phyloP scores from a whole-genome alignment of 129 eudicot species.

The Lactuca saligna region DNA sequence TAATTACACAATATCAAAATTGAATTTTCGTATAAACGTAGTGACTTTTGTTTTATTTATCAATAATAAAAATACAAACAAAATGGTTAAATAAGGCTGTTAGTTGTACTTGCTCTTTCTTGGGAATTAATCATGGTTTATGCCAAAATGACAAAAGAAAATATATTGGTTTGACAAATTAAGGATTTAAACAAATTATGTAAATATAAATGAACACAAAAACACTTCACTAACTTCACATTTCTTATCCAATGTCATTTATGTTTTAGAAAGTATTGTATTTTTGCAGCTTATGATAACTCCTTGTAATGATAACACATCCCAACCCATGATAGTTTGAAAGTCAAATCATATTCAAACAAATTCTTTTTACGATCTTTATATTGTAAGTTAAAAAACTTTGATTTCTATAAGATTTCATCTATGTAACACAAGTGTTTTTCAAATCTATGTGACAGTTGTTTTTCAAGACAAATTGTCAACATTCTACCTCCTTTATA shows the following conservation, averaged over 20 bases:
- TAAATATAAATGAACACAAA: not conserved
- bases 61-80: not conserved
- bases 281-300: not conserved
- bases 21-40: too few species aligned
- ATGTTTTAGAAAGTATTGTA: not conserved
- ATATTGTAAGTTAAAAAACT: not conserved
- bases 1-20: too few species aligned
- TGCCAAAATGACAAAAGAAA: not conserved
- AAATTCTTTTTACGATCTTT: not conserved
- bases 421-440: too few species aligned
- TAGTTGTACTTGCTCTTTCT: not conserved
- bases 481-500: too few species aligned
- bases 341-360: not conserved
- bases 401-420: too few species aligned
- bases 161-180: not conserved
- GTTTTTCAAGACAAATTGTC: too few species aligned
- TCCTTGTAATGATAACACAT: not conserved
- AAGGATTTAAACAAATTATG: not conserved
- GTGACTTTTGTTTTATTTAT: too few species aligned
- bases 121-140: not conserved
- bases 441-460: too few species aligned
- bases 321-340: not conserved
- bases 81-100: not conserved
- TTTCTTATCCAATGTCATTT: not conserved
- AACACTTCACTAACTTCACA: not conserved